A percentile compares a stretch with the other conserved stretches of the same genome.
Evolutionary conservation across 106 monocot genomes (phyloP).

Genomic region (Allium sativum): DNA sequence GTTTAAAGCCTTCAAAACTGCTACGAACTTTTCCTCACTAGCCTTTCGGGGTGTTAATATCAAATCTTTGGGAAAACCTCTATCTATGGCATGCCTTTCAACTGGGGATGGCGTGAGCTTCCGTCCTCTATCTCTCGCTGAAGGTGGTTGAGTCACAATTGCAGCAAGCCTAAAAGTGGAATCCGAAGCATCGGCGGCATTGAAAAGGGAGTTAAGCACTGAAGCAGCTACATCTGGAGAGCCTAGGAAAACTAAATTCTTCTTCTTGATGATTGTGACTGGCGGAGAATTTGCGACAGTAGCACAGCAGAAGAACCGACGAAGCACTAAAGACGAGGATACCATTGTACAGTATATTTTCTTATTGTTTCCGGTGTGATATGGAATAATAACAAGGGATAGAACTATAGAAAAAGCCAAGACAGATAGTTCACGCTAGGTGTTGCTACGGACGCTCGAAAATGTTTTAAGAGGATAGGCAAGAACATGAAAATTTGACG

Average conservation of each 20-base stretch:
- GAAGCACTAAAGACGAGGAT: slow-evolving; percentile 10
- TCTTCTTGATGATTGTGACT: slow-evolving; percentile 53
- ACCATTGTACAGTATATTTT: no score
- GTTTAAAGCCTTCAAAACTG: slow-evolving; percentile 54
- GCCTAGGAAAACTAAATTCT: slow-evolving; percentile 73
- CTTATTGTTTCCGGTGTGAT: no score
- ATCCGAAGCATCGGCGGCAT: slow-evolving; percentile 34
- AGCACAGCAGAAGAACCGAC: slow-evolving; percentile 31
- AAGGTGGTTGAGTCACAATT: slow-evolving; percentile 83
- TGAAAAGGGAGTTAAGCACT: slow-evolving; percentile 47
- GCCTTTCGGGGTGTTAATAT: slow-evolving; percentile 78
- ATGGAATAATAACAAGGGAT: no score
- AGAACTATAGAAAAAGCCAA: no score
- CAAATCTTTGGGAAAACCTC: slow-evolving; percentile 56
- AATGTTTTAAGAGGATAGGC: no score
- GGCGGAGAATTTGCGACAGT: slow-evolving; percentile 12
- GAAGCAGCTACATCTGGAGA: slow-evolving; percentile 68
- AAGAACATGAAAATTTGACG: no score
- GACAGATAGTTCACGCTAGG: no score
- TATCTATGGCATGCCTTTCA: slow-evolving; percentile 59
- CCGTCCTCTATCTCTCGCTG: slow-evolving; percentile 62
- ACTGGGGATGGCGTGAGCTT: slow-evolving; percentile 80
- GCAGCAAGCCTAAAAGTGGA: slow-evolving; percentile 71
- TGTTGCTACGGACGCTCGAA: no score
- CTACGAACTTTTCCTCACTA: slow-evolving; percentile 74